Base-by-base conservation (phyloP, 2,329 filamentous ascomycete species). In the Lecanicillium sp. region DNA sequence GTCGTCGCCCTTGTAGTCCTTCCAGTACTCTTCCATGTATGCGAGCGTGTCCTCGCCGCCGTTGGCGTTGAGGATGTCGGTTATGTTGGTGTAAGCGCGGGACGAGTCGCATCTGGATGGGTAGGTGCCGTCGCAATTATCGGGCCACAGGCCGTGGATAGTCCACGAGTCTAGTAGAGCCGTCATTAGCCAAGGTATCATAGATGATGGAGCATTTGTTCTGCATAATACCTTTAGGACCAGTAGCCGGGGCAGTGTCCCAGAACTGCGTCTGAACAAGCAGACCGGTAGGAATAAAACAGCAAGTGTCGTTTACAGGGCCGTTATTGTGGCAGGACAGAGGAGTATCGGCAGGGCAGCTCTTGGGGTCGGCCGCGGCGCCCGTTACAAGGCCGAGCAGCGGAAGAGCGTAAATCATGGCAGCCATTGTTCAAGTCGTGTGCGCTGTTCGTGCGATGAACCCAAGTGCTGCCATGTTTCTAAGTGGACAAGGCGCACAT, bases 191-290 rank as follows among this genome's bases (percentile, higher is more conserved):
- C 14, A 30, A 5, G 33, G 15, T 29, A n/a, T 28, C 7, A 37
- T 18, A 18, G 18, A 12, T 15, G 6, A 11, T 12, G 17, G 13
- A 25, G 17, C 3, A 11, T 19, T 8, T 13, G 17, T 25, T 25
- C 12, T 2, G 2, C 13, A 17, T 22, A 12, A 27, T 15, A 55
- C 54, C 49, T n/a, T 46, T 31, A 3, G 84, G 82, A 0, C 84
- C 82, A 4, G 77, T 72, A 2, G 71, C 63, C 2, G 81, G 81
- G 42, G 72, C 55, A 1, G 77, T 73, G 52, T 88, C 83, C 84
- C 84, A 88, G 61, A 88, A 87, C 50, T 88, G 84, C 3, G 84
- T 87, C 57, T 78, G 75, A 4, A 87, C 68, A 32, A 88, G 62
- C 45, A 84, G 74, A 7, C 84, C 84, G 4, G 81, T 78, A 0